Conservation (phyloP, 2,329 filamentous ascomycete genomes). For the Aspergillus sp. region DNA sequence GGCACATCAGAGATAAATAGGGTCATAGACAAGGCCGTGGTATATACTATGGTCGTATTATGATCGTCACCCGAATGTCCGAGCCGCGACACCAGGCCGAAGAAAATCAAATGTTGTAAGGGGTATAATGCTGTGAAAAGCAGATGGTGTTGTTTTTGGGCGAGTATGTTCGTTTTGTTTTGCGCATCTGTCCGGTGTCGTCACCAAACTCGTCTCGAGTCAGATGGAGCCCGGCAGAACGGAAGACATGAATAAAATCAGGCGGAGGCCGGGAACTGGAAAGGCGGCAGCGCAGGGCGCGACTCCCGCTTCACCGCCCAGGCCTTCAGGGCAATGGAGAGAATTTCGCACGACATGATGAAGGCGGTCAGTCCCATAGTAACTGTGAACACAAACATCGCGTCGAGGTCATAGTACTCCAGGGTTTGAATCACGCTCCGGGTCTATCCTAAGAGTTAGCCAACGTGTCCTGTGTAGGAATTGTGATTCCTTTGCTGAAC, state of each 20-base stretch:
- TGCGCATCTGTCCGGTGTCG: neutral
- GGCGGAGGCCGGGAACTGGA: constrained; percentile 30
- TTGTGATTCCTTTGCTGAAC: constrained; percentile 36
- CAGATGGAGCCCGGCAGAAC: too few species aligned
- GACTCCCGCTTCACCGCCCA: constrained; percentile 66
- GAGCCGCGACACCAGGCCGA: constrained; percentile 15
- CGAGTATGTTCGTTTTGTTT: constrained; percentile 8
- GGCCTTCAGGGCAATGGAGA: constrained; percentile 80
- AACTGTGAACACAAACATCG: constrained; percentile 92
- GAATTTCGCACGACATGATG: constrained; percentile 80
- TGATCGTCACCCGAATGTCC: constrained; percentile 9
- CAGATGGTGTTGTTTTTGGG: neutral
- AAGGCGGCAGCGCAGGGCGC: constrained; percentile 31
- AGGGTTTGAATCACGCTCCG: constrained; percentile 76
- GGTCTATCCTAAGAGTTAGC: constrained; percentile 54
- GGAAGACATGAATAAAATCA: neutral
- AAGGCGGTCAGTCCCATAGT: constrained; percentile 80
- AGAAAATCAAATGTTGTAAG: constrained; percentile 22
- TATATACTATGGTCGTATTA: constrained; percentile 16
- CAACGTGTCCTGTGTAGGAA: constrained; percentile 8
- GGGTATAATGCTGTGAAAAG: constrained; percentile 29
- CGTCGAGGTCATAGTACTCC: constrained; percentile 74
- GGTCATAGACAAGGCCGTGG: constrained; percentile 11
- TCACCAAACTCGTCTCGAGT: neutral
- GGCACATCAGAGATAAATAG: constrained; percentile 11